A percentile compares a stretch with the other conserved stretches of the same genome.
Conservation (phyloP, 495 filamentous ascomycete genomes). For the Podospora comata region DNA sequence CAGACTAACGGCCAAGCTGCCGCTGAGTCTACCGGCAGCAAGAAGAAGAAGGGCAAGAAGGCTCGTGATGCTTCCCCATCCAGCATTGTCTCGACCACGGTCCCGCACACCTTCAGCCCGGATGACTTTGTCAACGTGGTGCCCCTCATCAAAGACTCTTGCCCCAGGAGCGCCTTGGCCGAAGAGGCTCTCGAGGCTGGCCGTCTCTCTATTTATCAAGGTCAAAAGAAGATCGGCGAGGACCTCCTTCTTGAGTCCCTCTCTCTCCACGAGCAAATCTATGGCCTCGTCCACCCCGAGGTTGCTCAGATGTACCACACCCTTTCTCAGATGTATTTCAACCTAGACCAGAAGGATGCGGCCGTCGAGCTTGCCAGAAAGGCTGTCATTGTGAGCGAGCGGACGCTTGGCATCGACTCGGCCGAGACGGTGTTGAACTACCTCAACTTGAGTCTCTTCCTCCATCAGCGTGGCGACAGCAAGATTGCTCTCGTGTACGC, state of each 20-base stretch:
- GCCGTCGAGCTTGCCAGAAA: slow-evolving; percentile 95
- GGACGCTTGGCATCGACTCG: slow-evolving; percentile 90
- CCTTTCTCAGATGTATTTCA: slow-evolving; percentile 91
- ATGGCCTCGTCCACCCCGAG: slow-evolving; percentile 95
- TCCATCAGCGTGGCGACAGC: slow-evolving; percentile 87
- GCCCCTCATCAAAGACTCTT: slow-evolving; percentile 89
- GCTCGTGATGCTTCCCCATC: slow-evolving; percentile 46
- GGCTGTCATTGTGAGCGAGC: slow-evolving; percentile 91
- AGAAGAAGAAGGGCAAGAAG: slow-evolving; percentile 80
- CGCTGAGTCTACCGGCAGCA: slow-evolving; percentile 27
- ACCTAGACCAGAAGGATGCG: slow-evolving; percentile 90
- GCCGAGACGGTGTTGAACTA: slow-evolving; percentile 90
- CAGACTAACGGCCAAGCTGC: slow-evolving; percentile 33
- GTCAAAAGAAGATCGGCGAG: slow-evolving; percentile 92
- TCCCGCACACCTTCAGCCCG: slow-evolving; percentile 64
- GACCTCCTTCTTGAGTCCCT: slow-evolving; percentile 93
- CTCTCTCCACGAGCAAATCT: slow-evolving; percentile 97
- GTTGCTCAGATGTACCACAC: slow-evolving; percentile 93
- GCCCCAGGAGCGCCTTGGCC: slow-evolving; percentile 80
- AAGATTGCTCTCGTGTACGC: slow-evolving; percentile 78
- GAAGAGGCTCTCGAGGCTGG: slow-evolving; percentile 96
- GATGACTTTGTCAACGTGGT: slow-evolving; percentile 91
- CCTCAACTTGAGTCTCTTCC: slow-evolving; percentile 92
- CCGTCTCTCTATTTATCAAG: slow-evolving; percentile 87
- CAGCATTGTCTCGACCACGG: slow-evolving; percentile 50